Evolutionary conservation across 2,329 filamentous ascomycete genomes (phyloP).

Genomic region (Aplosporella prunicola): DNA sequence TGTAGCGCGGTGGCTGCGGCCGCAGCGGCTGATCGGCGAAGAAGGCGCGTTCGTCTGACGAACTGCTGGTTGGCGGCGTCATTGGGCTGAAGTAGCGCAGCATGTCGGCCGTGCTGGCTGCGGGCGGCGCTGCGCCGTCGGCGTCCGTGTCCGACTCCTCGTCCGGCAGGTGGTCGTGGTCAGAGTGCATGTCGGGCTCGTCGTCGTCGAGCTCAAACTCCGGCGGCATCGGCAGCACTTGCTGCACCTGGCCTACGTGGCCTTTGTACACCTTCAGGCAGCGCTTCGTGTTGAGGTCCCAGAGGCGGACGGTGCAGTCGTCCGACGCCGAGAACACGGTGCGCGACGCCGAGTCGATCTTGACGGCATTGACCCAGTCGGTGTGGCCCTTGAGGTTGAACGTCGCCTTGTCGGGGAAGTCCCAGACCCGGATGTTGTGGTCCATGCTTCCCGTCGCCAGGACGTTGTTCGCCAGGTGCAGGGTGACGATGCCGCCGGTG

Average conservation of each 20-base stretch:
- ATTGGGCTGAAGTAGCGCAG: conserved; percentile 10
- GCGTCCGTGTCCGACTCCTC: conserved; percentile 13
- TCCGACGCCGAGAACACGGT: conserved; percentile 91
- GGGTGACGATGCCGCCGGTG: conserved; percentile 69
- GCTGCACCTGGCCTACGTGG: conserved; percentile 92
- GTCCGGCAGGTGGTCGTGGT: conserved; percentile 39
- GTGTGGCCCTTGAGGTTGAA: conserved; percentile 74
- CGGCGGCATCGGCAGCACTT: conserved; percentile 71
- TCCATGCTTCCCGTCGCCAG: conserved; percentile 87
- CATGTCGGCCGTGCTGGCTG: conserved; percentile 1
- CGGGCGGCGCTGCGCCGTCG: not conserved
- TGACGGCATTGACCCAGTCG: conserved; percentile 96
- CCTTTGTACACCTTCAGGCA: conserved; percentile 74
- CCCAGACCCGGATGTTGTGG: conserved; percentile 83
- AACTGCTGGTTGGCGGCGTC: conserved; percentile 8
- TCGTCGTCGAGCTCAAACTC: conserved; percentile 85
- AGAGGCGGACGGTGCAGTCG: conserved; percentile 81
- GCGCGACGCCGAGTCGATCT: conserved; percentile 69
- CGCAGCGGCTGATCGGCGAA: conserved; percentile 54
- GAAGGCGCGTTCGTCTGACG: conserved; percentile 9
- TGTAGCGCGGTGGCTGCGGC: conserved; percentile 74
- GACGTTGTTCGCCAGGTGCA: conserved; percentile 78
- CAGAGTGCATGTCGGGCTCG: conserved; percentile 43
- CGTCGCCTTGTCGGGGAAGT: conserved; percentile 74
- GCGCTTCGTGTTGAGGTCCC: conserved; percentile 78